Conservation (phyloP, 2,329 filamentous ascomycete species). For the Diaporthe sp. region DNA sequence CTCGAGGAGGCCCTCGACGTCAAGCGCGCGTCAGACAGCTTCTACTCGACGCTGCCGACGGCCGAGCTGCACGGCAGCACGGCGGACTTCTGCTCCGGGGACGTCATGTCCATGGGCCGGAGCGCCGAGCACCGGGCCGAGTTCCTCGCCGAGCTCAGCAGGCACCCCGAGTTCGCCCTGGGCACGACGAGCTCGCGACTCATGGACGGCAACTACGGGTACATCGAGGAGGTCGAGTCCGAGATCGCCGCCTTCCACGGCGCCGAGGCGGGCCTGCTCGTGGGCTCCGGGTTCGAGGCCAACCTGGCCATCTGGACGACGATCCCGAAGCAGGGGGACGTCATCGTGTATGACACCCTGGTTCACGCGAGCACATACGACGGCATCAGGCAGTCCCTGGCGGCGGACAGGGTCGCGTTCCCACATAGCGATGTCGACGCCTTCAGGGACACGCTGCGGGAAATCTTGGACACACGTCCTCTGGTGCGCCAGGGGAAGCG, state of each 20-base stretch:
- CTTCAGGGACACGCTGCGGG: slow-evolving; percentile 51
- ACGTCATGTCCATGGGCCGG: not conserved
- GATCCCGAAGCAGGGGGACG: slow-evolving; percentile 65
- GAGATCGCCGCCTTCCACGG: slow-evolving; percentile 75
- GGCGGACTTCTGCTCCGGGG: slow-evolving; percentile 7
- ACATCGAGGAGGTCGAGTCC: slow-evolving; percentile 65
- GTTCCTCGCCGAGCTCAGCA: not conserved
- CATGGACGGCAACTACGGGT: slow-evolving; percentile 74
- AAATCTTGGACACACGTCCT: slow-evolving; percentile 52
- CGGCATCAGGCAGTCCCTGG: slow-evolving; percentile 71
- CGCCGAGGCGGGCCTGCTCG: slow-evolving; percentile 69
- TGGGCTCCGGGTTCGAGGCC: slow-evolving; percentile 70
- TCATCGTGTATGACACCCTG: slow-evolving; percentile 74
- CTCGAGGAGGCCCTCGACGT: slow-evolving; percentile 51
- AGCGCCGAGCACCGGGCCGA: not conserved
- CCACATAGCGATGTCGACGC: slow-evolving; percentile 53
- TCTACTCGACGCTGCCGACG: slow-evolving; percentile 46
- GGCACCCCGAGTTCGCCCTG: slow-evolving; percentile 51
- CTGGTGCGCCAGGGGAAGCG: slow-evolving; percentile 47
- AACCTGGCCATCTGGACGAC: slow-evolving; percentile 65
- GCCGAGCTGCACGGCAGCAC: slow-evolving; percentile 45
- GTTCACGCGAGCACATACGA: slow-evolving; percentile 77
- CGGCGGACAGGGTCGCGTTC: slow-evolving; percentile 59
- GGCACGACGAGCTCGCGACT: slow-evolving; percentile 73
- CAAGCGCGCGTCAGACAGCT: slow-evolving; percentile 43